Conservation (phyloP, 371 early-diverging fungal species). For the Apophysomyces elegans region DNA sequence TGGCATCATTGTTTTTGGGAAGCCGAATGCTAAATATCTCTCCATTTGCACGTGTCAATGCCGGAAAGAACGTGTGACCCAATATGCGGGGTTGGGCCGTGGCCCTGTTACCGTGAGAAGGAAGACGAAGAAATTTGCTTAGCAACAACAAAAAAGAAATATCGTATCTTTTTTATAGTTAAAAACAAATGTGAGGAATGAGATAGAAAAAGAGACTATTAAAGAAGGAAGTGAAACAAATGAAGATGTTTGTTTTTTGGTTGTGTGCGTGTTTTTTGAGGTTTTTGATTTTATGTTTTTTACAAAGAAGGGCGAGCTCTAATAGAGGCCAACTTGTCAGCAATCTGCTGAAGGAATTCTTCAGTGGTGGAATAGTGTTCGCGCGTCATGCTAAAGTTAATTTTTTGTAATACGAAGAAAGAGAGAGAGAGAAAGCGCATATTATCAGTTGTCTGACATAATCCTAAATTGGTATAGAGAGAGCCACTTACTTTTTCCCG, state of each 20-base stretch:
- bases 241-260: background rate
- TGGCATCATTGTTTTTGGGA: no score
- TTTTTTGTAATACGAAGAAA: background rate
- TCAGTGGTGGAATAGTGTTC: slow-evolving; percentile 82
- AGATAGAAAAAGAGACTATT: background rate
- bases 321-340: slow-evolving; percentile 66
- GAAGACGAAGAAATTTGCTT: no score
- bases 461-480: background rate
- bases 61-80: no score
- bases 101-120: no score
- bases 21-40: no score
- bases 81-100: no score
- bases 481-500: slow-evolving; percentile 71
- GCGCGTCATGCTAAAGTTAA: slow-evolving; percentile 53
- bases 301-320: slow-evolving; percentile 33
- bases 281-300: background rate
- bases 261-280: background rate
- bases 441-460: slow-evolving; percentile 2
- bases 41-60: no score
- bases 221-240: background rate
- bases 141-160: no score
- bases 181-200: background rate
- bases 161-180: background rate
- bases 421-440: slow-evolving; percentile 5
- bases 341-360: slow-evolving; percentile 79